Percentiles rank a stretch among this genome's conserved stretches.
These are phyloP conservation scores for Leishmania gerbilli DNA, from an alignment of 208 protist genomes.

Conservation along the genomic window DNA sequence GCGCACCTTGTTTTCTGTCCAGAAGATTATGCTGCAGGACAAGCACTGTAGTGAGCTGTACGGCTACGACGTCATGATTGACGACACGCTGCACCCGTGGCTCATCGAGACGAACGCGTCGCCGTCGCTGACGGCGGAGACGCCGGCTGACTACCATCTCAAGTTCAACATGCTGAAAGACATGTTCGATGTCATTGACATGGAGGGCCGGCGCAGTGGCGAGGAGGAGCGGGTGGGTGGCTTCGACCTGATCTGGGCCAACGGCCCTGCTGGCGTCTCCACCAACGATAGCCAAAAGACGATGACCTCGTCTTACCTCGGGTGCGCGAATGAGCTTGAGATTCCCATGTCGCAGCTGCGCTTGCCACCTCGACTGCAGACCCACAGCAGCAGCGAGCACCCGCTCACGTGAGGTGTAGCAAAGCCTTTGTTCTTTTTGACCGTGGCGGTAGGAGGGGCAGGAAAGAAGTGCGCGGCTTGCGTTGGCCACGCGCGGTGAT, in stretches of 20 bases:
- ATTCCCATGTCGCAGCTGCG: conserved; percentile 88
- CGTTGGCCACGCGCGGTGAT: background rate
- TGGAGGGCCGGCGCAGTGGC: conserved; percentile 76
- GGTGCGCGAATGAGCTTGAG: conserved; percentile 85
- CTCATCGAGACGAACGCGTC: conserved; percentile 93
- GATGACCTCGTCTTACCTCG: conserved; percentile 49
- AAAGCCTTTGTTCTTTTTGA: background rate
- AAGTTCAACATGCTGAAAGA: conserved; percentile 96
- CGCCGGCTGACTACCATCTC: conserved; percentile 92
- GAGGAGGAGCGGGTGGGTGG: conserved; percentile 85
- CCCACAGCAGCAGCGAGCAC: conserved; percentile 70
- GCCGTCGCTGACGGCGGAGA: conserved; percentile 94
- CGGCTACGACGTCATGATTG: conserved; percentile 93
- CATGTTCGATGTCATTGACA: conserved; percentile 91
- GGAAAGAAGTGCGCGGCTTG: background rate
- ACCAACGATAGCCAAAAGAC: conserved; percentile 27
- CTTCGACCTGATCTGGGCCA: conserved; percentile 91
- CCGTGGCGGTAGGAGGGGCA: background rate
- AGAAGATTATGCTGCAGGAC: conserved; percentile 79
- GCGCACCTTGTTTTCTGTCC: conserved; percentile 75
- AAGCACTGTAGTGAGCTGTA: conserved; percentile 93
- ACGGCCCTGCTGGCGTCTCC: conserved; percentile 60
- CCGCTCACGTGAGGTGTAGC: conserved; percentile 58
- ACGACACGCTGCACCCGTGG: conserved; percentile 83
- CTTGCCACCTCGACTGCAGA: conserved; percentile 79